Evolutionary conservation across 192 early-diverging fungal species (phyloP).

Genomic region (Funneliformis geosporum): DNA sequence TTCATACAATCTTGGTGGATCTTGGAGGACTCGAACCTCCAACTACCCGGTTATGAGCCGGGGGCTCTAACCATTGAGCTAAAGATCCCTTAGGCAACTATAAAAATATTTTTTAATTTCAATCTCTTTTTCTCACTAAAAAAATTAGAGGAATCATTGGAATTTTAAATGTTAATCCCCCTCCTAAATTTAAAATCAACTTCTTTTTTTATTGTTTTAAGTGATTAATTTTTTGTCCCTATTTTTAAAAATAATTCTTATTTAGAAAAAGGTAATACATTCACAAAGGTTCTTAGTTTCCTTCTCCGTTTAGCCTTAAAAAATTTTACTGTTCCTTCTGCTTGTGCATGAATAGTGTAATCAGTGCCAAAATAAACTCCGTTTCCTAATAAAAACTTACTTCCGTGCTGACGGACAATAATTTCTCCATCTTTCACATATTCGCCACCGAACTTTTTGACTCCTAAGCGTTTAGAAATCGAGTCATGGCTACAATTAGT

Average conservation of each 20-base stretch:
- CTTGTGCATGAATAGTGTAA: slow-evolving; percentile 21
- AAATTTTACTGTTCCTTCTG: neutral
- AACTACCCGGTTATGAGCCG: slow-evolving; percentile 4
- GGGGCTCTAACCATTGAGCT: neutral
- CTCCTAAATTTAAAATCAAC: too few species aligned
- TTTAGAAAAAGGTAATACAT: slow-evolving; percentile 4
- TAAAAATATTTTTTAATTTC: too few species aligned
- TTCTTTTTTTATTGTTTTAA: too few species aligned
- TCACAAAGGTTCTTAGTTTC: slow-evolving; percentile 12
- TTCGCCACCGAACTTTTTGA: slow-evolving; percentile 16
- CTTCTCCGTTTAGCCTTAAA: neutral
- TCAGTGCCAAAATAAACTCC: slow-evolving; percentile 2
- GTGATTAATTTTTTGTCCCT: too few species aligned
- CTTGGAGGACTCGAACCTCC: slow-evolving; percentile 28
- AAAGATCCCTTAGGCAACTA: too few species aligned
- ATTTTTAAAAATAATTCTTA: too few species aligned
- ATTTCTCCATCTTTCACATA: neutral
- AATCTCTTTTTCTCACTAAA: too few species aligned
- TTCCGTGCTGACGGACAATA: slow-evolving; percentile 19
- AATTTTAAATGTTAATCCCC: too few species aligned
- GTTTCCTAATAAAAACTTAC: neutral
- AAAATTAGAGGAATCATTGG: too few species aligned
- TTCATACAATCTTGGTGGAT: slow-evolving; percentile 45
- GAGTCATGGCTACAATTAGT: slow-evolving; percentile 12
- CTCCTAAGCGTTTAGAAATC: neutral